phyloP scores from a whole-genome alignment of 345 rosid species.

The Aethionema arabicum region DNA sequence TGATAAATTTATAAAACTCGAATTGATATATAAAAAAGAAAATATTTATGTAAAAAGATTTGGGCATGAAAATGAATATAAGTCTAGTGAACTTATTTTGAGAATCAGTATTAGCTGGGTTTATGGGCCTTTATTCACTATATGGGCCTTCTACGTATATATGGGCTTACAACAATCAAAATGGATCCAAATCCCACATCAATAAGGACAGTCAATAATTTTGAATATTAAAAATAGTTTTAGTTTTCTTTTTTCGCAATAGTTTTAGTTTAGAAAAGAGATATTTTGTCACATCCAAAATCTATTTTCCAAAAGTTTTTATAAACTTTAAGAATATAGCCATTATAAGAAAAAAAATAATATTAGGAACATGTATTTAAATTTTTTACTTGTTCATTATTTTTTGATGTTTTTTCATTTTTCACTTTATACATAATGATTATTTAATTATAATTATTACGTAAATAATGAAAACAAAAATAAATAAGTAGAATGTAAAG shows the following conservation, averaged over 20 bases:
- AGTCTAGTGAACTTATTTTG: not conserved
- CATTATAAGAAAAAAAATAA: too few species aligned
- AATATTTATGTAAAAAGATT: not conserved
- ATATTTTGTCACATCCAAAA: too few species aligned
- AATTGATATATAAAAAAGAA: too few species aligned
- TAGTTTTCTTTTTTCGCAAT: too few species aligned
- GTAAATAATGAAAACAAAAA: not conserved
- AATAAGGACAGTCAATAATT: not conserved
- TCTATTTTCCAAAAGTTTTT: too few species aligned
- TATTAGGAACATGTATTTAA: too few species aligned
- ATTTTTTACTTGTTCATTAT: too few species aligned
- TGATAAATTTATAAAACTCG: too few species aligned
- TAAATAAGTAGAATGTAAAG: not conserved
- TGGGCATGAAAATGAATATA: constrained; percentile 1
- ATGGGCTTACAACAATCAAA: not conserved
- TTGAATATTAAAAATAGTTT: not conserved
- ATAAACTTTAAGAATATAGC: too few species aligned
- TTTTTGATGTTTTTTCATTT: too few species aligned
- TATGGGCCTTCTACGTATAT: not conserved
- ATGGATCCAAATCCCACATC: not conserved
- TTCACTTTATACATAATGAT: not conserved
- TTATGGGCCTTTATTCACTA: not conserved
- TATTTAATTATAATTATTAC: not conserved
- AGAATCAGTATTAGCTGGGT: not conserved
- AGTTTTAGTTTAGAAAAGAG: too few species aligned